Conservation (phyloP, 129 eudicot genomes). For the carrot (Daucus carota) region DH1_v3.0 NC_030389.2:34779501-34780000, state of each 20-base stretch:
- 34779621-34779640: conserved; percentile 1
- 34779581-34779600: conserved; percentile 32
- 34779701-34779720: conserved; percentile 47
- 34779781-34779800: conserved; percentile 10
- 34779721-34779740: conserved; percentile 31
- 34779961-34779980: conserved; percentile 11
- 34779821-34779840: conserved; percentile 15
- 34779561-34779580: conserved; percentile 49
- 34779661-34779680: conserved; percentile 33
- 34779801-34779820: not conserved
- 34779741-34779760: conserved; percentile 50
- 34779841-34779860: conserved; percentile 19
- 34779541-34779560: conserved; percentile 40
- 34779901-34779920: conserved; percentile 34
- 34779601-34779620: conserved; percentile 24
- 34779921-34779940: conserved; percentile 42
- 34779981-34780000: conserved; percentile 1
- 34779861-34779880: conserved; percentile 17
- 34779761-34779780: conserved; percentile 25
- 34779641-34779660: conserved; percentile 17
- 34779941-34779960: conserved; percentile 50
- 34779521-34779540: conserved; percentile 44
- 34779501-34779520: conserved; percentile 45
- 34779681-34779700: conserved; percentile 31
- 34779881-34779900: conserved; percentile 19